Base-by-base conservation (phyloP, 495 filamentous ascomycete genomes). In the Diplogelasinospora grovesii region DNA sequence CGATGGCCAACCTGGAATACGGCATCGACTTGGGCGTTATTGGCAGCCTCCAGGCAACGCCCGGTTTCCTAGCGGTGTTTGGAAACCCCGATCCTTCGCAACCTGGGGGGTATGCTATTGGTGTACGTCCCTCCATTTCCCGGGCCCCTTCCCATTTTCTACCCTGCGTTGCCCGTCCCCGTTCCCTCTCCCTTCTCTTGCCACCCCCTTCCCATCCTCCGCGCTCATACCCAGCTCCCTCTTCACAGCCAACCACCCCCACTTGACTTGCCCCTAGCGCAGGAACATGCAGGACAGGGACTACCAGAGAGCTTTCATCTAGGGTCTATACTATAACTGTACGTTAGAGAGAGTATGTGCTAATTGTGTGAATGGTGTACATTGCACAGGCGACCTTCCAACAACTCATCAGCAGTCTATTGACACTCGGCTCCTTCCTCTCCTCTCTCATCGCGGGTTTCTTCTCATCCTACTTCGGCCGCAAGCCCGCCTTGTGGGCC, bases 351-450 rank as follows among this genome's bases (percentile, higher is more conserved):
- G n/a, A n/a, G n/a, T n/a, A n/a, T n/a, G n/a, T n/a, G n/a, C n/a
- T n/a, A n/a, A n/a, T n/a, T n/a, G n/a, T n/a, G n/a, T n/a, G n/a
- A n/a, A n/a, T n/a, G n/a, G n/a, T n/a, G n/a, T n/a, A n/a, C n/a
- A n/a, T n/a, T n/a, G n/a, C n/a, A 59, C 46, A 32, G 56, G 61
- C 0, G 25, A 68, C 65, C n/a, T 63, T 71, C 13, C 74, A 78
- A 44, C 75, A 72, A 50, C 67, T 66, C 22, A 73, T 77, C 40
- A 64, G 66, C 6, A 71, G 67, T 9, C 55, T 80, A 22, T 71
- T 80, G 64, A 73, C 72, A 6, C 61, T 79, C 10, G 74, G 76
- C 22, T 70, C 74, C 22, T 75, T 79, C 47, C 52, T 78, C 9
- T 68, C 63, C 10, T 78, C 75, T 11, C 63, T 61, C 10, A 61